These are phyloP conservation scores for Clonostachys rosea DNA, from an alignment of 2,329 filamentous ascomycete species.

Conservation along the genomic window DNA sequence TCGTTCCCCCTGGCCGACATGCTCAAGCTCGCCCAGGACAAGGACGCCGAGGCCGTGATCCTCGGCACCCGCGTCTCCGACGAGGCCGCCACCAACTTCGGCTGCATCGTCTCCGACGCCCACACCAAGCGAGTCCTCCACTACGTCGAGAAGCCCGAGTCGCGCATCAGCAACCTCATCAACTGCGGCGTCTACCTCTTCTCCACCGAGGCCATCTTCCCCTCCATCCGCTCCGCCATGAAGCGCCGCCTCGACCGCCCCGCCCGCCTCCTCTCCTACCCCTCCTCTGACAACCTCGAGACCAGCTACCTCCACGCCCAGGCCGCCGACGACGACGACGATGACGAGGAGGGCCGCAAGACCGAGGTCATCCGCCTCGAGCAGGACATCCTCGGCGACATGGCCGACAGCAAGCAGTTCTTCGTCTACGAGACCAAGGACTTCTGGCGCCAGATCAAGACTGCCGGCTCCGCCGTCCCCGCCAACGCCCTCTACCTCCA, in stretches of 20 bases:
- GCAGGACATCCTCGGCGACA: constrained; percentile 92
- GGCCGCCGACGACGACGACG: constrained; percentile 33
- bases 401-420: constrained; percentile 96
- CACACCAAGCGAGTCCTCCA: constrained; percentile 95
- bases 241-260: constrained; percentile 92
- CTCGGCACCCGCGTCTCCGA: constrained; percentile 87
- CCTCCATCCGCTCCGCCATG: constrained; percentile 88
- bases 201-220: constrained; percentile 92
- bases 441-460: constrained; percentile 99
- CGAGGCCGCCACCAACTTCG: constrained; percentile 92
- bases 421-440: constrained; percentile 98
- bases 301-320: constrained; percentile 12
- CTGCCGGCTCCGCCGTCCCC: constrained; percentile 91
- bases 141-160: constrained; percentile 99
- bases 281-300: constrained; percentile 90
- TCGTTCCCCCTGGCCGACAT: constrained; percentile 95
- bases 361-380: constrained; percentile 90
- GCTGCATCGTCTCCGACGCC: constrained; percentile 92
- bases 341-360: constrained; percentile 72
- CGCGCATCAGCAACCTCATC: constrained; percentile 96
- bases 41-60: constrained; percentile 94
- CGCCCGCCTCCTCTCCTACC: constrained; percentile 81
- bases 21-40: constrained; percentile 90
- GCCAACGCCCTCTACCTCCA: constrained; percentile 96
- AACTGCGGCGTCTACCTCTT: constrained; percentile 99